These are phyloP conservation scores for Wakefieldia striispora DNA, from an alignment of 768 basidiomycete species.

Conservation along the genomic window DNA sequence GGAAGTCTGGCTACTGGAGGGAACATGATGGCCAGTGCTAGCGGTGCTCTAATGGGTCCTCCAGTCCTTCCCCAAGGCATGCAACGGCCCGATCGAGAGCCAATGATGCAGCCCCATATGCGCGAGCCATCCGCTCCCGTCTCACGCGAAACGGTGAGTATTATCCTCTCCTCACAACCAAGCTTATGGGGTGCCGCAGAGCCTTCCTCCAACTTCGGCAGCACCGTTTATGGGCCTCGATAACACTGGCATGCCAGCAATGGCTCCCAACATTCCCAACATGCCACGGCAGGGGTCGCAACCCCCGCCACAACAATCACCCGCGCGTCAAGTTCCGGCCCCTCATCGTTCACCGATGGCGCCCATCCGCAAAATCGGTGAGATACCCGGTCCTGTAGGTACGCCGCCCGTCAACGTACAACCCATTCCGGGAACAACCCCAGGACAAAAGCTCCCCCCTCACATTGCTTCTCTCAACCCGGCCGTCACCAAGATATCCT, in stretches of 20 bases:
- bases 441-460: slow-evolving; percentile 32
- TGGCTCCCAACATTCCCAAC: slow-evolving; percentile 8
- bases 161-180: background rate
- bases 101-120: slow-evolving; percentile 27
- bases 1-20: slow-evolving; percentile 21
- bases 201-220: slow-evolving; percentile 22
- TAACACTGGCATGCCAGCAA: slow-evolving; percentile 4
- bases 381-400: slow-evolving; percentile 10
- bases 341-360: slow-evolving; percentile 24
- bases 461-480: slow-evolving; percentile 33
- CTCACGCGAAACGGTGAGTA: slow-evolving; percentile 27
- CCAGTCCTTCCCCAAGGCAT: slow-evolving; percentile 33
- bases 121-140: slow-evolving; percentile 24
- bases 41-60: slow-evolving; percentile 39
- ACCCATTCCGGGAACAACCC: slow-evolving; percentile 26
- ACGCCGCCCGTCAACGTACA: slow-evolving; percentile 19
- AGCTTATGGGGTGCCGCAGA: slow-evolving; percentile 14
- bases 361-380: slow-evolving; percentile 19
- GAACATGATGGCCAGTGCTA: slow-evolving; percentile 28
- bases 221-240: slow-evolving; percentile 25
- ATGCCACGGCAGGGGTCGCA: slow-evolving; percentile 23
- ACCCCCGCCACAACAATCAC: slow-evolving; percentile 29
- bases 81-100: slow-evolving; percentile 21
- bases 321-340: slow-evolving; percentile 16
- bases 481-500: slow-evolving; percentile 31